A percentile compares a stretch with the other conserved stretches of the same genome.
phyloP scores from a whole-genome alignment of 495 filamentous ascomycete species.

The Aspergillus nanangensis region DNA sequence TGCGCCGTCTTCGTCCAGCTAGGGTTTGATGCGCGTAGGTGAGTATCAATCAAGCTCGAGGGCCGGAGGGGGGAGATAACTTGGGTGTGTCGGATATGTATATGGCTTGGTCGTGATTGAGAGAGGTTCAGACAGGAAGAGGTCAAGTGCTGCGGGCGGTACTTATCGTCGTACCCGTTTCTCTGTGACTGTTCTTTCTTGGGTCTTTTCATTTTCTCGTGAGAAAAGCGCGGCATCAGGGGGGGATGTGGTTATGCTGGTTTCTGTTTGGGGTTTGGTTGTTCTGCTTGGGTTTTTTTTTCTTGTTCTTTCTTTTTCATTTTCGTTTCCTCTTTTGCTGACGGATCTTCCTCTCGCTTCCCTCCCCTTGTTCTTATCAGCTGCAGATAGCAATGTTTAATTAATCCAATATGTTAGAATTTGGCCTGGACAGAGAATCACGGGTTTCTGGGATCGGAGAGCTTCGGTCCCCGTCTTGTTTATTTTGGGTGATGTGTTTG shows the following conservation, averaged over 20 bases:
- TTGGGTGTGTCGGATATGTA: too few species aligned
- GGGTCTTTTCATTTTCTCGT: too few species aligned
- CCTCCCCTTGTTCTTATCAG: too few species aligned
- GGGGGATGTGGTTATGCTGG: too few species aligned
- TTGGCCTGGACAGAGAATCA: neutral
- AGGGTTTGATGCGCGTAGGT: too few species aligned
- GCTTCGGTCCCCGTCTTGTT: neutral
- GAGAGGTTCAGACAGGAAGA: neutral
- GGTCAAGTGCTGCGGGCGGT: slow-evolving; percentile 20
- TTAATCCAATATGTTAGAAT: neutral
- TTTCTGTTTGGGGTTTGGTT: neutral
- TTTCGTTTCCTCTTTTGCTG: neutral
- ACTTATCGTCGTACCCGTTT: slow-evolving; percentile 1
- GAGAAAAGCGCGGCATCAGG: too few species aligned
- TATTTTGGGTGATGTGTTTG: too few species aligned
- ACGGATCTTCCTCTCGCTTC: neutral
- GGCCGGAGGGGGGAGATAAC: too few species aligned
- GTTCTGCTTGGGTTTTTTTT: neutral
- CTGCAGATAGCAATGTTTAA: neutral
- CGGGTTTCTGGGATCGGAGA: neutral
- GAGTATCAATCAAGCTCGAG: too few species aligned
- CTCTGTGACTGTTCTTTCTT: neutral
- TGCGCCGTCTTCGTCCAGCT: slow-evolving; percentile 17
- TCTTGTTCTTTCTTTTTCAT: neutral
- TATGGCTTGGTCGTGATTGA: too few species aligned